Conservation (phyloP, 2,329 filamentous ascomycete species). For the Furcasterigmium sp. region DNA sequence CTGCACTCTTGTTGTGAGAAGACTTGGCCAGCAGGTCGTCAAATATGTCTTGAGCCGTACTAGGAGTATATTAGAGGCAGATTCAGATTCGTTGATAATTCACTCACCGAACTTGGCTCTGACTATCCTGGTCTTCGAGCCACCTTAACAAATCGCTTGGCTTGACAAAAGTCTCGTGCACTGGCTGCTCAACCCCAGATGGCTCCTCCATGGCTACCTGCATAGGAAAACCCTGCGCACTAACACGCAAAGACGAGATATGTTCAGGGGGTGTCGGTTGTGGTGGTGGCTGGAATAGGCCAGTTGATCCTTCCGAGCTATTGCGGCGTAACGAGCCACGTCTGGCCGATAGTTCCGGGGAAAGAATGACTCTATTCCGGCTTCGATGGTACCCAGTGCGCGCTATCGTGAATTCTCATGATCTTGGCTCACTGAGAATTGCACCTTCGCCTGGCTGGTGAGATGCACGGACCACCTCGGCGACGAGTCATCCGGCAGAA, state of each 20-base stretch:
- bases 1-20: conserved; percentile 45
- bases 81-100: not conserved
- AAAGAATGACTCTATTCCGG: not conserved
- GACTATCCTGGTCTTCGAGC: conserved; percentile 33
- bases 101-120: conserved; percentile 29
- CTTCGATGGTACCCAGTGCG: not conserved
- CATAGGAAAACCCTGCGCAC: not conserved
- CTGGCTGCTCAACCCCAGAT: not conserved
- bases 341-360: no score
- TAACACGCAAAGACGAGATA: not conserved
- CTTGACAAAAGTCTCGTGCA: conserved; percentile 21
- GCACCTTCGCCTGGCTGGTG: not conserved
- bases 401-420: not conserved
- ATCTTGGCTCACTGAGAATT: not conserved
- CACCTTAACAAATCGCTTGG: conserved; percentile 32
- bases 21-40: conserved; percentile 41
- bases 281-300: no score
- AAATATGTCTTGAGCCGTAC: conserved; percentile 37
- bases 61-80: conserved; percentile 6
- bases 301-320: no score
- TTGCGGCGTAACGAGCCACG: no score
- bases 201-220: not conserved
- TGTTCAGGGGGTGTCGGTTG: not conserved
- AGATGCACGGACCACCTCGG: not conserved
- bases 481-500: not conserved